Evolutionary conservation across 345 rosid genomes (phyloP).

Genomic region (Noccaea bulbosa): DNA sequence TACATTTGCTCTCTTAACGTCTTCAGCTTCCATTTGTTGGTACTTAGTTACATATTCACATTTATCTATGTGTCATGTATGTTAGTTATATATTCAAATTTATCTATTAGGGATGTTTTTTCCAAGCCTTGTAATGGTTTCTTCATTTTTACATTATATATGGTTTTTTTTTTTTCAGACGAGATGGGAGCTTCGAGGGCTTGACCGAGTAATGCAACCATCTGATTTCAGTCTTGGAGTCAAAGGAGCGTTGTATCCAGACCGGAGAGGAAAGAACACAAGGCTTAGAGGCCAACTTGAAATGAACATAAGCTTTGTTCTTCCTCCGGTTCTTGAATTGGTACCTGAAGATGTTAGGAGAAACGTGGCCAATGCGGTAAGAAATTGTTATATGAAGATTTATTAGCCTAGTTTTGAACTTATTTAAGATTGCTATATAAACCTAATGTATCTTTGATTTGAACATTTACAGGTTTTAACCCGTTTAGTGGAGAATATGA

Average conservation of each 20-base stretch:
- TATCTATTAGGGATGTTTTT: not conserved
- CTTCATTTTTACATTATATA: not conserved
- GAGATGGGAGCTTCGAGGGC: constrained; percentile 89
- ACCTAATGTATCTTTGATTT: not conserved
- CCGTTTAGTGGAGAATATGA: constrained; percentile 76
- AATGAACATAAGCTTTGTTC: constrained; percentile 72
- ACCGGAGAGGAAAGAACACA: constrained; percentile 50
- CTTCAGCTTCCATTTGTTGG: not conserved
- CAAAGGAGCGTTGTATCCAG: constrained; percentile 71
- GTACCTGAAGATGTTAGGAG: constrained; percentile 70
- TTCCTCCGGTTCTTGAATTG: constrained; percentile 73
- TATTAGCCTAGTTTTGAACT: not conserved
- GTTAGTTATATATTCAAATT: not conserved
- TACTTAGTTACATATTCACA: not conserved
- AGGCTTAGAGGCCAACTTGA: constrained; percentile 79
- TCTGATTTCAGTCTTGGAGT: constrained; percentile 69
- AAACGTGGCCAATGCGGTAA: constrained; percentile 65
- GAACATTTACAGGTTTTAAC: constrained; percentile 55
- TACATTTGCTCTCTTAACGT: not conserved
- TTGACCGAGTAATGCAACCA: constrained; percentile 58
- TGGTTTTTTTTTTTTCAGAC: constrained; percentile 44
- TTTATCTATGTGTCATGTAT: not conserved
- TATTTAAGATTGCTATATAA: not conserved
- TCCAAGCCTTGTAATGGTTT: not conserved
- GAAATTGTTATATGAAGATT: constrained; percentile 11